phyloP scores from a whole-genome alignment of 2,329 filamentous ascomycete genomes.

The Clonostachys solani region DNA sequence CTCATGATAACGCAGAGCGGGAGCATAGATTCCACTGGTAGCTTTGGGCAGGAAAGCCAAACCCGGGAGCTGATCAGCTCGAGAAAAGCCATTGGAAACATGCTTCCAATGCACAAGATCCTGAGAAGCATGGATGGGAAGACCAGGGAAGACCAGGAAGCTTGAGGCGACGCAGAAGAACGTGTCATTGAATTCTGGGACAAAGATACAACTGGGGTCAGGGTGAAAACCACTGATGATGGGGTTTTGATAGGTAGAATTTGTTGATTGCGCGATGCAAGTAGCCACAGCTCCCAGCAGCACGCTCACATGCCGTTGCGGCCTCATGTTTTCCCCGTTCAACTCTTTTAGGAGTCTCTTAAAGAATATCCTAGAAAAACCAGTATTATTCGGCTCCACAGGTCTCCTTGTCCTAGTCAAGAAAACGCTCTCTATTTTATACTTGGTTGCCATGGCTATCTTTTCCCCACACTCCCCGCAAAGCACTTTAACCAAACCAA shows the following conservation, averaged over 20 bases:
- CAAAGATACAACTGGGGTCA: conserved; percentile 37
- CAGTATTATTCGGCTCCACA: no score
- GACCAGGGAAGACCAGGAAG: conserved; percentile 45
- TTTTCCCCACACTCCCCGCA: no score
- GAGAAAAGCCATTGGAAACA: conserved; percentile 17
- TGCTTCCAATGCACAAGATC: conserved; percentile 44
- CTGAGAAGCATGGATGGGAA: conserved; percentile 45
- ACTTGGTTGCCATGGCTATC: no score
- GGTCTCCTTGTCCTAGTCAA: no score
- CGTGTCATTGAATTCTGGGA: conserved; percentile 30
- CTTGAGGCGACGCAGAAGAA: conserved; percentile 48
- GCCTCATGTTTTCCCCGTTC: no score
- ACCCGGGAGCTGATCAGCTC: conserved; percentile 32
- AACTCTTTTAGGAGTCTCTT: no score
- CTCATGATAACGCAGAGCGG: conserved; percentile 34
- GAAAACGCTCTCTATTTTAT: no score
- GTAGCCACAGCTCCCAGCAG: no score
- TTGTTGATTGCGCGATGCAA: not conserved
- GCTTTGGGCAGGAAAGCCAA: conserved; percentile 11
- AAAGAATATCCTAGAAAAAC: no score
- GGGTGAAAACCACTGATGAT: conserved; percentile 45
- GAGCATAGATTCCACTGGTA: conserved; percentile 40
- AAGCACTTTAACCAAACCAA: no score
- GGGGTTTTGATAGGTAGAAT: conserved; percentile 27
- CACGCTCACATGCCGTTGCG: no score